Evolutionary conservation across 2,329 filamentous ascomycete genomes (phyloP).

Genomic region (Pseudogymnoascus sp.): DNA sequence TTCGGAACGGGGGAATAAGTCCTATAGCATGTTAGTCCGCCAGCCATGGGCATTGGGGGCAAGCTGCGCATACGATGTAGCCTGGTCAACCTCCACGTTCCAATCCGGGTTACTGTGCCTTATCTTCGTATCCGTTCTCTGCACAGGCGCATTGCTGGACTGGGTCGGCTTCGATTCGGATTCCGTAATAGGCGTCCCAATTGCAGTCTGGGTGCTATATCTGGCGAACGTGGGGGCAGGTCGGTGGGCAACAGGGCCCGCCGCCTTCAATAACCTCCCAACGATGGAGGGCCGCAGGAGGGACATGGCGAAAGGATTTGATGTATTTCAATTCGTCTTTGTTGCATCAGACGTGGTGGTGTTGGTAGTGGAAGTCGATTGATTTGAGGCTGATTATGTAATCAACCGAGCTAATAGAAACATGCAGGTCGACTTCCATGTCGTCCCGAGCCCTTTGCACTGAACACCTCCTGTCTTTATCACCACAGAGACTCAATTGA

Average conservation of each 20-base stretch:
- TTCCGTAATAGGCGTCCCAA: constrained; percentile 33
- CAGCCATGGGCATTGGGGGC: not conserved
- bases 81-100: constrained; percentile 72
- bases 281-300: constrained; percentile 54
- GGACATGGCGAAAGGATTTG: constrained; percentile 47
- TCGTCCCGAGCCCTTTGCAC: constrained; percentile 15
- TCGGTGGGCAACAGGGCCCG: constrained; percentile 32
- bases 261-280: constrained; percentile 45
- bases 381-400: constrained; percentile 17
- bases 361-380: constrained; percentile 13
- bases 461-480: constrained; percentile 18
- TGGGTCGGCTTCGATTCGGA: constrained; percentile 33
- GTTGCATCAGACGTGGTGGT: constrained; percentile 9
- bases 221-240: constrained; percentile 42
- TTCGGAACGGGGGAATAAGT: constrained; percentile 88
- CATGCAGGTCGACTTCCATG: constrained; percentile 14
- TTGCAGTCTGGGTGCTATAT: constrained; percentile 44
- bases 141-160: constrained; percentile 22
- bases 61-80: constrained; percentile 66
- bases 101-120: constrained; percentile 67
- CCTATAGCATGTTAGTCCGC: constrained; percentile 43
- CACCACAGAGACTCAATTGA: constrained; percentile 26
- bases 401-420: constrained; percentile 15
- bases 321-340: constrained; percentile 12
- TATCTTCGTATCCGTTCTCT: constrained; percentile 15